Evolutionary conservation across 2,329 filamentous ascomycete genomes (phyloP).

Genomic region (Trichoderma brevicompactum): DNA sequence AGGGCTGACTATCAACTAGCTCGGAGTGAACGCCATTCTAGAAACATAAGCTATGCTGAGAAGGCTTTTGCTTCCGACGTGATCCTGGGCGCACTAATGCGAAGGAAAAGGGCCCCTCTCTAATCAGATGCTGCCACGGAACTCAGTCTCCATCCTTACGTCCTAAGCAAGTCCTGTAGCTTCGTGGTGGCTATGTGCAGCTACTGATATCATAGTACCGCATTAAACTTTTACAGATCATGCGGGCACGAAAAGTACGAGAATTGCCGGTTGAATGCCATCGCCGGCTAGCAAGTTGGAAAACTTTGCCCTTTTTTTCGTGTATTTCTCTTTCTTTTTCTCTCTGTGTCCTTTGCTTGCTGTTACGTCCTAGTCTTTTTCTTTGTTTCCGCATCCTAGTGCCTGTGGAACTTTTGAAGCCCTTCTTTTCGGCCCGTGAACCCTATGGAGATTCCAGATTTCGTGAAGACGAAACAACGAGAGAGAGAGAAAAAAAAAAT

Average conservation of each 20-base stretch:
- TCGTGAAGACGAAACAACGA: neutral
- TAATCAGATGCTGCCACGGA: constrained; percentile 28
- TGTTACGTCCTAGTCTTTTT: neutral
- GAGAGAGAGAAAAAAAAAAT: neutral
- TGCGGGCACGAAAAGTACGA: constrained; percentile 2
- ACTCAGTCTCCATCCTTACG: constrained; percentile 12
- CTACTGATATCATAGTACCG: constrained; percentile 18
- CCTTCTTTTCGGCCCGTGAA: neutral
- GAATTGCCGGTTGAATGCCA: neutral
- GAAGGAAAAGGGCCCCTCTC: constrained; percentile 19
- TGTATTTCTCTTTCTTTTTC: neutral
- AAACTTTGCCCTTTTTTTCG: neutral
- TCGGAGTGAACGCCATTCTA: constrained; percentile 25
- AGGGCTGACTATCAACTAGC: constrained; percentile 11
- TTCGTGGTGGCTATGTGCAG: constrained; percentile 7
- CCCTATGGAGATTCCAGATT: neutral
- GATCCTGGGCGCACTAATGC: constrained; percentile 24
- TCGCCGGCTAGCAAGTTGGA: neutral
- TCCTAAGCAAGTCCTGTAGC: neutral
- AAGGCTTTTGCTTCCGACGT: constrained; percentile 5
- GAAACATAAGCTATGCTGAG: constrained; percentile 13
- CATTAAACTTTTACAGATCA: constrained; percentile 8
- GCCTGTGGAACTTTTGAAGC: neutral
- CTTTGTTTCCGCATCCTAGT: neutral
- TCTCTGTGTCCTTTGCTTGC: neutral